phyloP scores from a whole-genome alignment of 2,329 filamentous ascomycete species.

The Orbilia quercus region DNA sequence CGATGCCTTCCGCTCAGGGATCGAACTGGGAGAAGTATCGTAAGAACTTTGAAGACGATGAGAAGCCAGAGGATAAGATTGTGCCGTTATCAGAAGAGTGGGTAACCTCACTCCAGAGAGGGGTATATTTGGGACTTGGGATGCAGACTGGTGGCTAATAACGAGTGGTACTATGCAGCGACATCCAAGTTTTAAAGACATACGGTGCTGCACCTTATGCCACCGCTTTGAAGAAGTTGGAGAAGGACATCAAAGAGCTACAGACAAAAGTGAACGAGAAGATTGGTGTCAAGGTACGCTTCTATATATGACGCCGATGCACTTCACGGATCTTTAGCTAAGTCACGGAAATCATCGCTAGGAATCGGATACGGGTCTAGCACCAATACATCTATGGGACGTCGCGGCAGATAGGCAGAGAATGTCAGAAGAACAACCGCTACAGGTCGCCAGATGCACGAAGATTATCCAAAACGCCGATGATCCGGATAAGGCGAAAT shows the following conservation, averaged over 20 bases:
- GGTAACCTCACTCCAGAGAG: slow-evolving; percentile 62
- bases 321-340: neutral
- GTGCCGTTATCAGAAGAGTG: slow-evolving; percentile 96
- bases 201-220: slow-evolving; percentile 98
- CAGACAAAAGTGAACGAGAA: slow-evolving; percentile 98
- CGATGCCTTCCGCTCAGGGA: slow-evolving; percentile 92
- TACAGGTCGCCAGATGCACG: slow-evolving; percentile 97
- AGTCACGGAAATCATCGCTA: slow-evolving; percentile 62
- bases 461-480: slow-evolving; percentile 99
- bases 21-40: slow-evolving; percentile 98
- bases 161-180: slow-evolving; percentile 70
- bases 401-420: slow-evolving; percentile 96
- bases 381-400: slow-evolving; percentile 98
- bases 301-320: neutral
- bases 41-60: slow-evolving; percentile 96
- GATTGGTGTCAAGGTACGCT: slow-evolving; percentile 81
- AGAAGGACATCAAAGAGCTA: slow-evolving; percentile 99
- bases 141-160: slow-evolving; percentile 57
- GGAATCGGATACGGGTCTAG: slow-evolving; percentile 98
- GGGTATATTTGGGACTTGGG: slow-evolving; percentile 10
- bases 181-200: slow-evolving; percentile 99
- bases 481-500: slow-evolving; percentile 98
- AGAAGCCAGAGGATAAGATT: slow-evolving; percentile 99
- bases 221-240: slow-evolving; percentile 91
- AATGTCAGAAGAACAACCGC: slow-evolving; percentile 97